Evolutionary conservation across 2,329 filamentous ascomycete species (phyloP), one percentile per base, ranked within the genome.

Genomic region (Incumbomyces delicatus): DNA sequence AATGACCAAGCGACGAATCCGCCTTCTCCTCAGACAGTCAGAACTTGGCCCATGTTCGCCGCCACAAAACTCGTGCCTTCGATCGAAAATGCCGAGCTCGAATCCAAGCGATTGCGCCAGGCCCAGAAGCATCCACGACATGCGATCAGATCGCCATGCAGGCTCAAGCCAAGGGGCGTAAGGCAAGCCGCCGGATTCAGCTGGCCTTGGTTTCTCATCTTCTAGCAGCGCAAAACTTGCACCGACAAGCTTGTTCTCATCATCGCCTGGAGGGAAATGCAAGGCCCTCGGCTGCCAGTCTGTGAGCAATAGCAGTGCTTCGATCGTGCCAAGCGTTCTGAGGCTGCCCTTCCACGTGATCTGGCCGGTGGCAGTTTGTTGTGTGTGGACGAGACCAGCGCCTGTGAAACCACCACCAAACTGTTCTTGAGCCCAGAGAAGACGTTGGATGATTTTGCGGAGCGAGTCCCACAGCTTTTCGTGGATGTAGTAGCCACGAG

Each of bases 281-380:
- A 98, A 74, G 13, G 89, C 89, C 5, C 90, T 80, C 3, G 92
- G 92, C 63, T 96, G 90, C 90, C 92, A 98, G 61, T 98, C 92
- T 1, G 90, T 96, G 37, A 98, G 71, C 20, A 98, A 83, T 73
- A 98, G 81, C 29, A 98, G 69, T 30, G 88, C 94, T 67, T 98
- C 92, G 20, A 98, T 87, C 0, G 90, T 95, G 13, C 92, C 92
- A 2, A 98, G 70, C 0, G 90, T 95, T 44, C 92, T 78, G 44
- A 96, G 70, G 55, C 89, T 92, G 16, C 85, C 85, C 60, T 84
- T 85, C 47, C 80, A 61, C 35, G 60, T 62, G 18, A 63, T 56
- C 53, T 74, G 76, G 12, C 75, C 69, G 13, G 70, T 69, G 52
- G 83, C 79, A 3, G 81, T 84, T 63, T 78, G 83, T 42, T 78